Percentiles rank a stretch among this genome's conserved stretches.
phyloP scores from a whole-genome alignment of 208 protist genomes.

The Trypanosoma boissoni region DNA sequence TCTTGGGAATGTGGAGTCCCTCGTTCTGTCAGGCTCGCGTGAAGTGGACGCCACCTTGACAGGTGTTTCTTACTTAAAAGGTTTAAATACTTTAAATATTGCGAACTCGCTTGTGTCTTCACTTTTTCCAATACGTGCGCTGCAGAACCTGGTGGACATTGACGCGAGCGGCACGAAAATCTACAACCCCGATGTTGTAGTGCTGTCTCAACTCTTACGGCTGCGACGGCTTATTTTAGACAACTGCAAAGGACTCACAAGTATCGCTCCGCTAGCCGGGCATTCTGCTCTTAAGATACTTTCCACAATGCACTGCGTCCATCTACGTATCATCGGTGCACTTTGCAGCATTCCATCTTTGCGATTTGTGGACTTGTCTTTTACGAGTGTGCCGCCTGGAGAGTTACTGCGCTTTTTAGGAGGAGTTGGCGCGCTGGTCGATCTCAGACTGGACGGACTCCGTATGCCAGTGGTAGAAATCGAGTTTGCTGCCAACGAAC shows the following conservation, averaged over 20 bases:
- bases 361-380: conserved; percentile 5
- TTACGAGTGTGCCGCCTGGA: neutral
- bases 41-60: conserved; percentile 23
- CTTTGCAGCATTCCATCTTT: conserved; percentile 14
- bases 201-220: conserved; percentile 31
- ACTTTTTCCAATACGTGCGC: conserved; percentile 25
- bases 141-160: conserved; percentile 28
- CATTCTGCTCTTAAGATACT: conserved; percentile 18
- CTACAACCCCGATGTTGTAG: conserved; percentile 33
- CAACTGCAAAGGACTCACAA: conserved; percentile 36
- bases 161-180: conserved; percentile 33
- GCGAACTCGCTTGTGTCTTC: conserved; percentile 23
- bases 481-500: conserved; percentile 16
- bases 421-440: neutral
- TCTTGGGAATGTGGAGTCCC: conserved; percentile 10
- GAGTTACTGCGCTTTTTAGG: conserved; percentile 5
- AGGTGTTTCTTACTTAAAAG: conserved; percentile 27
- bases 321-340: conserved; percentile 4
- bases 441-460: conserved; percentile 2
- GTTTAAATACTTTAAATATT: conserved; percentile 26
- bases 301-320: conserved; percentile 1
- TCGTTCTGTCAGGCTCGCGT: conserved; percentile 25
- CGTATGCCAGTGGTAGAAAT: neutral
- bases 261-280: conserved; percentile 30
- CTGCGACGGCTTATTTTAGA: conserved; percentile 35